A percentile compares a stretch with the other conserved stretches of the same genome.
Conservation (phyloP, 192 early-diverging fungal species). For the Coemansia sp. region DNA sequence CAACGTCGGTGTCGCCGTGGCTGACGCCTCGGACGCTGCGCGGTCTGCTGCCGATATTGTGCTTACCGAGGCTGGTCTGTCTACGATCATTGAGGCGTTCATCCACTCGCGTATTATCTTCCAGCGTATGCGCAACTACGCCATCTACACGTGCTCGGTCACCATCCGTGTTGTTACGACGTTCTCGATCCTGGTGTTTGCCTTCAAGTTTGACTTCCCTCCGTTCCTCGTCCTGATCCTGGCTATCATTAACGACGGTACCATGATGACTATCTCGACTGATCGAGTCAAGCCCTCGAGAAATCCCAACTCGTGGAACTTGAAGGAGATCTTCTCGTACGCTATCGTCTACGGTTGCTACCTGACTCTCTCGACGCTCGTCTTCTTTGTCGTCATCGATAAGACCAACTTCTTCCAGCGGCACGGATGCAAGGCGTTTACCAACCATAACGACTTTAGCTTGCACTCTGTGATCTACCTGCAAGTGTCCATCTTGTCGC, state of each 20-base stretch:
- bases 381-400: slow-evolving; percentile 67
- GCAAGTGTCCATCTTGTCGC: slow-evolving; percentile 79
- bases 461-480: slow-evolving; percentile 81
- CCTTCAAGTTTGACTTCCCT: slow-evolving; percentile 82
- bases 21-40: slow-evolving; percentile 77
- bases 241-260: slow-evolving; percentile 90
- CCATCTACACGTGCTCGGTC: slow-evolving; percentile 90
- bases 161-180: slow-evolving; percentile 79
- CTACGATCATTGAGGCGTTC: slow-evolving; percentile 91
- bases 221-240: slow-evolving; percentile 87
- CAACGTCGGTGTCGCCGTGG: slow-evolving; percentile 77
- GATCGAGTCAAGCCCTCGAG: slow-evolving; percentile 83
- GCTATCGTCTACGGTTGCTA: slow-evolving; percentile 87
- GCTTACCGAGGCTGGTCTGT: slow-evolving; percentile 77
- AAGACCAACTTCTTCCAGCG: slow-evolving; percentile 70
- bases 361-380: slow-evolving; percentile 79
- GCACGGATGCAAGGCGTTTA: slow-evolving; percentile 60
- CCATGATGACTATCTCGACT: slow-evolving; percentile 90
- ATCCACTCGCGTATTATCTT: slow-evolving; percentile 92
- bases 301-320: slow-evolving; percentile 86
- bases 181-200: slow-evolving; percentile 74
- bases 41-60: slow-evolving; percentile 81
- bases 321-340: slow-evolving; percentile 85
- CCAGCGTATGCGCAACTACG: slow-evolving; percentile 94
- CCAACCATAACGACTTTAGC: slow-evolving; percentile 65